Conservation (phyloP, 2,329 filamentous ascomycete species). For the Fusarium lyarnte region DNA sequence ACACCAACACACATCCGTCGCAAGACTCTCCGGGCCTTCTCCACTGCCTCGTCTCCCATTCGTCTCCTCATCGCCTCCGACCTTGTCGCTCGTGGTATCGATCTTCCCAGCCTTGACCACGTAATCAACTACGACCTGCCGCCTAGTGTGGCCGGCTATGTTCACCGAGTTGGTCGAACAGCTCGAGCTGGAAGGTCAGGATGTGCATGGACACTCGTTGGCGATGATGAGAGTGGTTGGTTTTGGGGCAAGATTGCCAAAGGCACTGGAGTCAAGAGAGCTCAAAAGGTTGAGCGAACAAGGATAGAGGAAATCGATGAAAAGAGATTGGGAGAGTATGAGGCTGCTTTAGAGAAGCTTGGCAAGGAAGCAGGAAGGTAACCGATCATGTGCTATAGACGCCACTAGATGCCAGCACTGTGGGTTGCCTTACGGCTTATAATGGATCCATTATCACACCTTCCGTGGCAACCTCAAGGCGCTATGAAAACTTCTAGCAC, state of each 20-base stretch:
- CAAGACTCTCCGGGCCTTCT: constrained; percentile 74
- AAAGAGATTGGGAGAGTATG: constrained; percentile 58
- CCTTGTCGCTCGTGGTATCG: constrained; percentile 90
- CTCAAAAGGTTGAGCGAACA: constrained; percentile 58
- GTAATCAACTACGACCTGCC: constrained; percentile 96
- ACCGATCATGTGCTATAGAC: background rate
- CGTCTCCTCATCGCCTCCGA: constrained; percentile 90
- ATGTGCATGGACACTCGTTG: constrained; percentile 86
- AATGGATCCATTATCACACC: no score
- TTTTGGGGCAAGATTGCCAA: constrained; percentile 86
- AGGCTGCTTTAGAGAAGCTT: constrained; percentile 68
- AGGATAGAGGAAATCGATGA: constrained; percentile 59
- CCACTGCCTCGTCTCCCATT: constrained; percentile 70
- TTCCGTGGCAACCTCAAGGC: no score
- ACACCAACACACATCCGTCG: constrained; percentile 76
- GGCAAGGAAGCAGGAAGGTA: constrained; percentile 65
- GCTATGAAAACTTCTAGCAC: no score
- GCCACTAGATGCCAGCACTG: constrained; percentile 6
- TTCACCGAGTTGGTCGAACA: constrained; percentile 92
- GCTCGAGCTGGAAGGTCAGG: constrained; percentile 82
- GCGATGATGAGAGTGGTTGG: constrained; percentile 85
- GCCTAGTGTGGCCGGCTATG: constrained; percentile 80
- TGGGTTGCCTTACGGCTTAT: background rate
- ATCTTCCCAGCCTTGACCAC: constrained; percentile 80
- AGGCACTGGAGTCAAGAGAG: constrained; percentile 59